These are phyloP conservation scores for Puccinia coronata DNA, from an alignment of 1,284 basidiomycete genomes.

Conservation along the genomic window DNA sequence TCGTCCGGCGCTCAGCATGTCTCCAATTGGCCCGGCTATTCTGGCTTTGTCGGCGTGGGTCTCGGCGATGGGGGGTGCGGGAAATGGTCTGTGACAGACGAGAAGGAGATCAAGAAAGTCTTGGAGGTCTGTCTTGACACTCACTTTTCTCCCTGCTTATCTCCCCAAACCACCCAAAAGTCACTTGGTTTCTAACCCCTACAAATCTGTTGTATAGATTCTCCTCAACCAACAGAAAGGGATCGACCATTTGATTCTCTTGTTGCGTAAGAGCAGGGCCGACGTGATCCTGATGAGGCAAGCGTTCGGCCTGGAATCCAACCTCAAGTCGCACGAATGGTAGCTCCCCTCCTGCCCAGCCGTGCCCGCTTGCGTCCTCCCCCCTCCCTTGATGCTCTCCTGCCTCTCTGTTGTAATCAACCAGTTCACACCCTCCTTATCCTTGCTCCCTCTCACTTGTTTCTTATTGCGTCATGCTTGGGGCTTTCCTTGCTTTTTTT, in stretches of 20 bases:
- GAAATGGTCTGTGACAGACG: conserved; percentile 39
- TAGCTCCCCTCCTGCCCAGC: too few relatives aligned
- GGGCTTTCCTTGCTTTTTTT: not conserved
- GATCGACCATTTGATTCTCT: conserved; percentile 30
- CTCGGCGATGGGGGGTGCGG: not conserved
- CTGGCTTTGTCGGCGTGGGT: conserved; percentile 11
- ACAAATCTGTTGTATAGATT: too few relatives aligned
- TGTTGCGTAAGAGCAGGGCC: conserved; percentile 12
- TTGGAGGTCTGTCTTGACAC: conserved; percentile 22
- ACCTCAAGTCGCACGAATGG: conserved; percentile 24
- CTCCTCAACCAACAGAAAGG: conserved; percentile 31
- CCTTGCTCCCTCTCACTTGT: too few relatives aligned
- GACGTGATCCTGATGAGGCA: conserved; percentile 31
- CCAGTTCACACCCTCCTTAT: too few relatives aligned
- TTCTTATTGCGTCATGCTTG: too few relatives aligned
- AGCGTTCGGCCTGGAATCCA: conserved; percentile 28
- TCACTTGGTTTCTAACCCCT: not conserved
- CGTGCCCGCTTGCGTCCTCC: too few relatives aligned
- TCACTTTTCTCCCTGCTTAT: not conserved
- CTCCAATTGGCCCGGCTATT: not conserved
- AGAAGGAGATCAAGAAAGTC: conserved; percentile 45
- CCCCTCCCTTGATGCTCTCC: too few relatives aligned
- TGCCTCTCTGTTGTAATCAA: too few relatives aligned
- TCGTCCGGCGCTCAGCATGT: not conserved
- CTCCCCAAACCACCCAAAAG: not conserved